These are phyloP conservation scores for Xylariaceae sp. DNA, from an alignment of 2,329 filamentous ascomycete species.

Conservation along the genomic window DNA sequence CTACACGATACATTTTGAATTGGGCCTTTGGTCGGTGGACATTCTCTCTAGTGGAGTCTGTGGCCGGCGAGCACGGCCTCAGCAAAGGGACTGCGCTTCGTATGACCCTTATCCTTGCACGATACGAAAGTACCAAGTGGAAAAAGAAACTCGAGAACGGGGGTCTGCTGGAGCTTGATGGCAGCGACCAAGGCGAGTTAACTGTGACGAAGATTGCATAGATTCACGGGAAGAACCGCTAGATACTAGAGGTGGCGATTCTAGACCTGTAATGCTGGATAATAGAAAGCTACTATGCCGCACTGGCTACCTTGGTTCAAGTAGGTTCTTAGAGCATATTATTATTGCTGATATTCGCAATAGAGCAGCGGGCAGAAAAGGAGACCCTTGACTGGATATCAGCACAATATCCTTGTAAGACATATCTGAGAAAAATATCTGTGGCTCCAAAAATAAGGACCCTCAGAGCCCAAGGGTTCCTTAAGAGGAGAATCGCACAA, in stretches of 20 bases:
- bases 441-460: no score
- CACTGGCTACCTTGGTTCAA: no score
- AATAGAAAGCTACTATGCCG: no score
- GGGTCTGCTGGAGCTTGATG: constrained; percentile 58
- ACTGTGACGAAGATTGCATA: constrained; percentile 55
- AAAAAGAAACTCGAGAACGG: constrained; percentile 71
- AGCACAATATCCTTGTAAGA: no score
- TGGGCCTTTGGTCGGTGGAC: constrained; percentile 98
- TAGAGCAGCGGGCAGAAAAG: no score
- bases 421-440: no score
- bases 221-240: neutral
- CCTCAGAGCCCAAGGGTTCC: no score
- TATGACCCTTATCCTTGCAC: constrained; percentile 77
- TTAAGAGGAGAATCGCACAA: no score
- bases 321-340: no score
- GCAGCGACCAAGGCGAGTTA: constrained; percentile 53
- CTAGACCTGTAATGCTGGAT: no score
- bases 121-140: constrained; percentile 78
- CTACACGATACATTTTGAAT: constrained; percentile 82
- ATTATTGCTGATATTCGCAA: no score
- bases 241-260: neutral
- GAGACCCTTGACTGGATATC: no score
- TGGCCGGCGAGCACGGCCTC: constrained; percentile 56
- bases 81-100: constrained; percentile 63
- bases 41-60: constrained; percentile 68